A percentile compares a stretch with the other conserved stretches of the same genome.
These are phyloP conservation scores for Athelia sp. DNA, from an alignment of 1,284 basidiomycete genomes.

Conservation along the genomic window DNA sequence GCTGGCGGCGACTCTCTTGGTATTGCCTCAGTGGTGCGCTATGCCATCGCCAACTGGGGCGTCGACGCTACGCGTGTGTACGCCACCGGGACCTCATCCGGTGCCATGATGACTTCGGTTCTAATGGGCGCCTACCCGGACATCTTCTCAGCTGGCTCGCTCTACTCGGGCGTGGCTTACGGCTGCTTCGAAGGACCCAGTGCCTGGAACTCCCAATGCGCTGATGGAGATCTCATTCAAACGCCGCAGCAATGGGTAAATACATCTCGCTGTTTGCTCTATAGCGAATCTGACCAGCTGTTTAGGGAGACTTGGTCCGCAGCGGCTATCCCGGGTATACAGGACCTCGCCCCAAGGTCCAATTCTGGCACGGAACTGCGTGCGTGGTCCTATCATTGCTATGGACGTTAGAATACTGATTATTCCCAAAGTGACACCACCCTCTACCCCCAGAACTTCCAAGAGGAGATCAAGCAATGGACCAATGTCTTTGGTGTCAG, in stretches of 20 bases:
- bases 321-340: constrained; percentile 46
- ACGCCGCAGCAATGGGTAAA: constrained; percentile 42
- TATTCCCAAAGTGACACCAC: constrained; percentile 35
- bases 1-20: constrained; percentile 48
- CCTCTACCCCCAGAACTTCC: constrained; percentile 46
- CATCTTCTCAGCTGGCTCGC: constrained; percentile 42
- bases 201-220: constrained; percentile 45
- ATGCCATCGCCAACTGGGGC: constrained; percentile 42
- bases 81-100: constrained; percentile 47
- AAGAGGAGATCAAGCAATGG: constrained; percentile 44
- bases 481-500: constrained; percentile 40
- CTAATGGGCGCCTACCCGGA: constrained; percentile 51
- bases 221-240: constrained; percentile 37
- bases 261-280: no score
- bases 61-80: constrained; percentile 42
- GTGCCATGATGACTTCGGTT: constrained; percentile 61
- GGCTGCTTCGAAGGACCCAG: constrained; percentile 46
- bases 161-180: constrained; percentile 49
- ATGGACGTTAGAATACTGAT: background rate
- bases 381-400: constrained; percentile 20
- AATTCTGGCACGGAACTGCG: constrained; percentile 52
- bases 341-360: constrained; percentile 45
- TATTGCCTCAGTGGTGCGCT: constrained; percentile 44
- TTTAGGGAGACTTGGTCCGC: constrained; percentile 38
- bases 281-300: constrained; percentile 14